Evolutionary conservation across 345 rosid species (phyloP).

Genomic region (Aquilaria malaccensis): DNA sequence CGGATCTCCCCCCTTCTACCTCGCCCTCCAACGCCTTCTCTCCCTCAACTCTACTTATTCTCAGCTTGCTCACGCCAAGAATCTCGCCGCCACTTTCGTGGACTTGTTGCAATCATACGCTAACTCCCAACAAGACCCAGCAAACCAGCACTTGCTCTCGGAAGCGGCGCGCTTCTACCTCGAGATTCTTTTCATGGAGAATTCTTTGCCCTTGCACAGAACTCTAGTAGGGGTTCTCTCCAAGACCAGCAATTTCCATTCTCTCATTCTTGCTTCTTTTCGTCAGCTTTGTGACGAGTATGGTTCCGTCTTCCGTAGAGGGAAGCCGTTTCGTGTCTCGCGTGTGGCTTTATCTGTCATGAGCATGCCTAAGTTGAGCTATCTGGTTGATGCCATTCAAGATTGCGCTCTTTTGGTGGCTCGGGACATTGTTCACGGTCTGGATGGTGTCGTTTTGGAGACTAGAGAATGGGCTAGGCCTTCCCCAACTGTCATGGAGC

Average conservation of each 20-base stretch:
- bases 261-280: slow-evolving; percentile 46
- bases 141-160: slow-evolving; percentile 11
- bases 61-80: slow-evolving; percentile 67
- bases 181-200: slow-evolving; percentile 73
- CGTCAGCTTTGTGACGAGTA: slow-evolving; percentile 57
- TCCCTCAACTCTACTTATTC: slow-evolving; percentile 71
- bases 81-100: slow-evolving; percentile 51
- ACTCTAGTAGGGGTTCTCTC: slow-evolving; percentile 65
- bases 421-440: slow-evolving; percentile 60
- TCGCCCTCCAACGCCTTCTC: slow-evolving; percentile 37
- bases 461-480: slow-evolving; percentile 59
- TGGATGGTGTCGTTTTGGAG: slow-evolving; percentile 57
- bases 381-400: slow-evolving; percentile 59
- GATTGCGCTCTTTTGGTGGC: slow-evolving; percentile 72
- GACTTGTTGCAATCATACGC: slow-evolving; percentile 23
- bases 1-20: slow-evolving; percentile 35
- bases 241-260: slow-evolving; percentile 43
- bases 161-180: slow-evolving; percentile 50
- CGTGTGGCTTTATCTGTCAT: slow-evolving; percentile 72
- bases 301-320: slow-evolving; percentile 28
- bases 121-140: slow-evolving; percentile 17
- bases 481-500: slow-evolving; percentile 91
- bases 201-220: slow-evolving; percentile 72
- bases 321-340: slow-evolving; percentile 69
- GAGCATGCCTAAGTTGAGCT: slow-evolving; percentile 89